Evolutionary conservation across 176 grass and related monocot species (phyloP), one percentile per base, ranked within the genome.

Genomic region (Guadua angustifolia): DNA sequence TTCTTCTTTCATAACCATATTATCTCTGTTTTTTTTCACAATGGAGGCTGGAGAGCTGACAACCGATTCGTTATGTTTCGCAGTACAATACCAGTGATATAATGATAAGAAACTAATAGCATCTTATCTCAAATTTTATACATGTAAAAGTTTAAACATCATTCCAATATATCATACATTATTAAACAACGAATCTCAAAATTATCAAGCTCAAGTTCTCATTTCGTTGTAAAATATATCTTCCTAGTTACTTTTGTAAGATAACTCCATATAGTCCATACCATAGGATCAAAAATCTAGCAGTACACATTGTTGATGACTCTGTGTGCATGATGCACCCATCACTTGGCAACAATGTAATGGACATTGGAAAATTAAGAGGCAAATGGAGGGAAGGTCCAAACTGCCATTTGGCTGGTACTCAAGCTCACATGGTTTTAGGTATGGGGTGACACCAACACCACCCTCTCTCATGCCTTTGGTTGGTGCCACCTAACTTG

Each of bases 401-500:
- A 65, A 66, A 69, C 66, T 72, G 74, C 45, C 74, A 83, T 38
- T 71, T 44, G 35, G 22, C 71, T 13, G 66, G 47, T 45, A 83
- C 73, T 50, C 62, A 69, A 52, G 73, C 24, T 63, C 73, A 82
- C 79, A 78, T 79, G 66, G 46, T 70, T 88, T 15, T 83, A 18
- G 74, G 24, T 21, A 46, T 78, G 36, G 33, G 80, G 6, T 36
- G 6, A 46, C 53, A 60, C 40, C 29, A 50, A 25, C 71, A 40
- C 15, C 26, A 18, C 40, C 18, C 53, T 62, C 53, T 25, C 79
- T 71, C 12, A 55, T 64, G 86, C 65, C 18, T 83, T 71, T 64
- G 35, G 73, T 83, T 88, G 73, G 73, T 79, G 44, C 80, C 46
- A 83, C 66, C 75, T 79, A 79, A 88, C 53, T 64, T 83, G 64